These are phyloP conservation scores for Aspergillus puulaauensis DNA, from an alignment of 2,329 filamentous ascomycete genomes.

Conservation along the genomic window DNA sequence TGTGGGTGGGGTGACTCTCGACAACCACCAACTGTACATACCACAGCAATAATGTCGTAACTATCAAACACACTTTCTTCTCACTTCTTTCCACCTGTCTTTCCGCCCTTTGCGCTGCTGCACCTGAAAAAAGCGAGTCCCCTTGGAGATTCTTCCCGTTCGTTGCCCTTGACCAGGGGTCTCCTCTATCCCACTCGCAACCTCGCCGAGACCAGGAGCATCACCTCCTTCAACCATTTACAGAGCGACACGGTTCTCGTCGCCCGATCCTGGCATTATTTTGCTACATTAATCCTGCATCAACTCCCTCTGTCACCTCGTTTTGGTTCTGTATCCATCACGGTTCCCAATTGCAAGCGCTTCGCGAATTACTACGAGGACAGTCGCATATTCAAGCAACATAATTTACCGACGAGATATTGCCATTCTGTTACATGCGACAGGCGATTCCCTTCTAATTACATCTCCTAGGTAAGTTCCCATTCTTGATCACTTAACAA, in stretches of 20 bases:
- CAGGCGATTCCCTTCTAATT: neutral
- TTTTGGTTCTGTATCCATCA: neutral
- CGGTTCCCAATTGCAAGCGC: neutral
- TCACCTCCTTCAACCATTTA: neutral
- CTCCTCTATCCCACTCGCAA: neutral
- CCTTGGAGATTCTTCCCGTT: neutral
- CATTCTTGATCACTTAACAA: neutral
- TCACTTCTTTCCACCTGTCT: neutral
- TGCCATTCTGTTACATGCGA: neutral
- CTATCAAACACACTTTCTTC: neutral
- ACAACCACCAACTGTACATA: neutral
- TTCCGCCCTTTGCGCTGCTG: neutral
- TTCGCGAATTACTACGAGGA: neutral
- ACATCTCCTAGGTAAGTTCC: neutral
- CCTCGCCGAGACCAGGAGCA: neutral
- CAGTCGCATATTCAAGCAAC: neutral
- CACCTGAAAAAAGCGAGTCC: neutral
- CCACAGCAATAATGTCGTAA: conserved; percentile 2
- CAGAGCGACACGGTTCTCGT: neutral
- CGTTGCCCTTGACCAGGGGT: conserved; percentile 8
- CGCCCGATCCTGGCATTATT: neutral
- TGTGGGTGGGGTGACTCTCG: conserved; percentile 13
- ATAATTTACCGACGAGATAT: neutral
- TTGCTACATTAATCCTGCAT: neutral
- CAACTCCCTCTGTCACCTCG: neutral